Conservation (phyloP, 2,329 filamentous ascomycete genomes). For the Exophiala phaeomuriformis region DNA sequence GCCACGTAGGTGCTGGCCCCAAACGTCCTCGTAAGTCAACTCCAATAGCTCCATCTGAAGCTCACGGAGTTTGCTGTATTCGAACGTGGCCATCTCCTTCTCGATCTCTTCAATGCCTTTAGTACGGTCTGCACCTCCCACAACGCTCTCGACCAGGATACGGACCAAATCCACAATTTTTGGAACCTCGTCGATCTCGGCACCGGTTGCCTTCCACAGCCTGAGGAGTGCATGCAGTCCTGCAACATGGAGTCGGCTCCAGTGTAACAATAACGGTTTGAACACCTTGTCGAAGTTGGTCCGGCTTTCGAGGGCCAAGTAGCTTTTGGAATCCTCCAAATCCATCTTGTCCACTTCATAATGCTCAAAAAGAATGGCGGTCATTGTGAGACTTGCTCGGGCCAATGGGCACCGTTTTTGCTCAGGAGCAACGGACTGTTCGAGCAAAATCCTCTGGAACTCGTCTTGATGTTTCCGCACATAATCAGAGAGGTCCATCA, state of each 20-base stretch:
- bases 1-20: conserved; percentile 81
- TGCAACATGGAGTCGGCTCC: conserved; percentile 82
- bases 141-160: conserved; percentile 81
- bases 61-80: conserved; percentile 68
- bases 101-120: conserved; percentile 83
- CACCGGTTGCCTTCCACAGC: conserved; percentile 84
- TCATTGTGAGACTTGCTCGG: conserved; percentile 76
- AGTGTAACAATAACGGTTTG: conserved; percentile 80
- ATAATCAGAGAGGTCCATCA: conserved; percentile 96
- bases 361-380: conserved; percentile 83
- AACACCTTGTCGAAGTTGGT: conserved; percentile 81
- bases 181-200: conserved; percentile 77
- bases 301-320: conserved; percentile 64
- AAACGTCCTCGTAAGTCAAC: conserved; percentile 85
- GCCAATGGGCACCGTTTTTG: conserved; percentile 78
- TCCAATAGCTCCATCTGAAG: conserved; percentile 91
- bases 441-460: conserved; percentile 84
- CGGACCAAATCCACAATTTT: conserved; percentile 88
- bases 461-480: conserved; percentile 85
- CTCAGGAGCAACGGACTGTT: conserved; percentile 68
- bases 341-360: conserved; percentile 88
- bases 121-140: conserved; percentile 71
- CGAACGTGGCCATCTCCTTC: conserved; percentile 78
- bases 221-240: conserved; percentile 82
- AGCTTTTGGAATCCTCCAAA: conserved; percentile 67